Conservation (phyloP, 805 yeast species). For the Zygosaccharomyces siamensis region DNA sequence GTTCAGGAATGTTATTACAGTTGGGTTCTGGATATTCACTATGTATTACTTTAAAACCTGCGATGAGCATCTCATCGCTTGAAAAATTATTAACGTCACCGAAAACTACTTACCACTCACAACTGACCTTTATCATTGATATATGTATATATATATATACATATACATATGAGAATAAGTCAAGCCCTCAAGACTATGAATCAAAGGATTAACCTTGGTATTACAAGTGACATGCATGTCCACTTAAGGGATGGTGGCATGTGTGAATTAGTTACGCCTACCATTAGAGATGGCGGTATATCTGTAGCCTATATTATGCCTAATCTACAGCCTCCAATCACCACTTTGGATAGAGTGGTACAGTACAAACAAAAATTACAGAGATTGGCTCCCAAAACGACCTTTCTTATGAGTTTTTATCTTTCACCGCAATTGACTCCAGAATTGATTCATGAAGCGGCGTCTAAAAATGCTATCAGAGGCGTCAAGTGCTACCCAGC, state of each 20-base stretch:
- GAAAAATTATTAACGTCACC: neutral
- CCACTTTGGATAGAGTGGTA: slow-evolving; percentile 65
- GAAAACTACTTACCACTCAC: too few relatives aligned
- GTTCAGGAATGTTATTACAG: neutral
- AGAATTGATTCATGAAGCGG: slow-evolving; percentile 76
- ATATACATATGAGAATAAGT: neutral
- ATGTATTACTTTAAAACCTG: neutral
- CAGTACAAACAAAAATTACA: slow-evolving; percentile 64
- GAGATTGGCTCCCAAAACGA: slow-evolving; percentile 69
- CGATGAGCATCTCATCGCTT: slow-evolving; percentile 5
- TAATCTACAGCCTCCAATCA: slow-evolving; percentile 86
- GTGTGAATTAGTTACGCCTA: slow-evolving; percentile 90
- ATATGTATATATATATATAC: too few relatives aligned
- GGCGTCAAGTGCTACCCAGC: slow-evolving; percentile 99
- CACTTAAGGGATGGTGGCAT: slow-evolving; percentile 91
- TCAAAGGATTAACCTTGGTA: slow-evolving; percentile 44
- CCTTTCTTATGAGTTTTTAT: slow-evolving; percentile 88
- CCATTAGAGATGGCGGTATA: slow-evolving; percentile 84
- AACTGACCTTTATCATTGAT: too few relatives aligned
- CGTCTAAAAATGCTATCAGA: slow-evolving; percentile 55
- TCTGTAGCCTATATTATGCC: slow-evolving; percentile 96
- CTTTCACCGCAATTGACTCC: slow-evolving; percentile 78
- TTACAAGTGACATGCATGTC: slow-evolving; percentile 90
- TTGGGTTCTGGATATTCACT: neutral
- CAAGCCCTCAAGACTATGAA: slow-evolving; percentile 3